Evolutionary conservation across 768 basidiomycete genomes (phyloP), one percentile per base, ranked within the genome.

Genomic region (Lentinula detonsa): DNA sequence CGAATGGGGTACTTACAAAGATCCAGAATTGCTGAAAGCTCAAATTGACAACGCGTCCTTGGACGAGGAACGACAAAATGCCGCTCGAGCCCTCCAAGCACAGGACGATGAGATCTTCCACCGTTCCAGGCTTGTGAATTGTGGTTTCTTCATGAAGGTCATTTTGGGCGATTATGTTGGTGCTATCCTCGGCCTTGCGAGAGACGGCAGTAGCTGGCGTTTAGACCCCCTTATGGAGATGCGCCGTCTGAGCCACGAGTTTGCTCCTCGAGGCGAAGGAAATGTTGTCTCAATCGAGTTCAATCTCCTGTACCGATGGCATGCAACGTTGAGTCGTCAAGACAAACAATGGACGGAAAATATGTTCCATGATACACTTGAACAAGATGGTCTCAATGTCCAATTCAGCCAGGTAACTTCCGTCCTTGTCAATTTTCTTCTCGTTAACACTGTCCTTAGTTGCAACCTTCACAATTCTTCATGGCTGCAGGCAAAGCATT

Each of bases 31-130:
- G 28, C 54, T 34, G 28, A 34, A 28, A 39, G 58, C 48, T 31
- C 31, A 34, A 15, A 34, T 50, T 13, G 42, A 48, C 34, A 59
- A 63, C 11, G 55, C 11, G 8, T 18, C 55, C 23, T 56, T 40
- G 11, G 55, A 37, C 23, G 23, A 40, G 13, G 55, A 56, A 21
- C 18, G 28, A 21, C 21, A 33, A 42, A 16, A 5, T 10, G 55
- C 40, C 5, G 4, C 11, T 21, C 37, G 18, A 16, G 65, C 71
- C 8, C 71, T 64, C 46, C 51, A 67, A 13, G 71, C 65, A 0
- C 90, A 92, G 68, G 91, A 92, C 59, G 85, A 90, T 54, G 90
- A 91, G 65, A 84, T 92, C 50, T 92, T 90, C 74, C 79, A 88
- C 61, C 82, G 87, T 33, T 78, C 88, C 9, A 81, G 90, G 52